phyloP scores from a whole-genome alignment of 2,329 filamentous ascomycete species.

The Fusarium sp. region DNA sequence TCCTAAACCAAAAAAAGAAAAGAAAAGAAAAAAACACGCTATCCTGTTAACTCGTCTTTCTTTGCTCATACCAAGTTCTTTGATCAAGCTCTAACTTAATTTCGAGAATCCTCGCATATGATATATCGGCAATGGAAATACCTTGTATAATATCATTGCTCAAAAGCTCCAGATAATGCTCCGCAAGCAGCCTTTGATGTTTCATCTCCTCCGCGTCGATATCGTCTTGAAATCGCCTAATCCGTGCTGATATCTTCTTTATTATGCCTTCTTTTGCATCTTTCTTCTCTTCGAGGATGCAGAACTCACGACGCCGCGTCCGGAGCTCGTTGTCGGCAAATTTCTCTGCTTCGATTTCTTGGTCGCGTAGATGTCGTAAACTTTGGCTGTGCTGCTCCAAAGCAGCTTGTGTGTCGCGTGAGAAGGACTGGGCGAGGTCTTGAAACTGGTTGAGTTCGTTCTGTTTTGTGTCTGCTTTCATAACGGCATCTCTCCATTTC shows the following conservation, averaged over 20 bases:
- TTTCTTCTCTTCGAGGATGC: conserved; percentile 2
- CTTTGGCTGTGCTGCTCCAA: conserved; percentile 13
- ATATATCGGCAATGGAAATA: conserved; percentile 3
- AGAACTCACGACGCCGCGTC: neutral
- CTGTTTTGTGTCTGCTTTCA: conserved; percentile 9
- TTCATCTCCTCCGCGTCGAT: conserved; percentile 14
- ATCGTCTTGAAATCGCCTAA: conserved; percentile 12
- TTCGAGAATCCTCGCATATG: conserved; percentile 14
- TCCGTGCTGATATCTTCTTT: conserved; percentile 6
- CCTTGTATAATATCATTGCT: conserved; percentile 12
- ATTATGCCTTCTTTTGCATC: conserved; percentile 2
- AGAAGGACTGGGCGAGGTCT: conserved; percentile 5
- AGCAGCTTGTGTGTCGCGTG: conserved; percentile 5
- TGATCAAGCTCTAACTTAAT: conserved; percentile 11
- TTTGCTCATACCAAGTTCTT: conserved; percentile 3
- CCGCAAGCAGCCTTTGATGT: conserved; percentile 12
- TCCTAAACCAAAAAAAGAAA: neutral
- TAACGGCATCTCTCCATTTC: conserved; percentile 6
- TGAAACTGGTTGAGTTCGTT: conserved; percentile 10
- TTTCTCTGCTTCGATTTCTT: conserved; percentile 1
- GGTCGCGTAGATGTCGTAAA: neutral
- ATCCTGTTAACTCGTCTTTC: neutral
- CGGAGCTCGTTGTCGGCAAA: neutral
- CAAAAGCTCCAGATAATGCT: conserved; percentile 14
- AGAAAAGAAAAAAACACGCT: neutral